phyloP scores from a whole-genome alignment of 805 yeast genomes.

The Candida nitratophila region DNA sequence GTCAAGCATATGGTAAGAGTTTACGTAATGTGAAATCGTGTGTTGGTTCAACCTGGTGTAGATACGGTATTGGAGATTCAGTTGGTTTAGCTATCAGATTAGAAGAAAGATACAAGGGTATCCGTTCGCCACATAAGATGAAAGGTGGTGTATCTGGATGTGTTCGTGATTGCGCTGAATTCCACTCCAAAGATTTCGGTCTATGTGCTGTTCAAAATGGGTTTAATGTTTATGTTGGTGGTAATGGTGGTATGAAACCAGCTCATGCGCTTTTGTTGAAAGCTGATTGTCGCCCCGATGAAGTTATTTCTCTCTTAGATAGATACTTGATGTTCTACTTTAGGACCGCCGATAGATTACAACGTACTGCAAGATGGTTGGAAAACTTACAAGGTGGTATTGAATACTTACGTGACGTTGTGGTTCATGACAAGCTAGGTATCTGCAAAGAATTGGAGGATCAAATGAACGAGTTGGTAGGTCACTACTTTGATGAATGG shows the following conservation, averaged over 20 bases:
- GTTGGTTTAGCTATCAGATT: slow-evolving; percentile 31
- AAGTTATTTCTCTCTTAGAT: slow-evolving; percentile 29
- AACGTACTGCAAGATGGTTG: slow-evolving; percentile 33
- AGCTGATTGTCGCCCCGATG: slow-evolving; percentile 28
- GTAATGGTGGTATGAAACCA: slow-evolving; percentile 34
- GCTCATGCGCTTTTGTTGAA: slow-evolving; percentile 29
- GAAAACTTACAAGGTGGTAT: slow-evolving; percentile 30
- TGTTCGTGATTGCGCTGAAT: slow-evolving; percentile 32
- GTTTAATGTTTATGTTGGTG: slow-evolving; percentile 30
- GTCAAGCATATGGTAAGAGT: slow-evolving; percentile 32
- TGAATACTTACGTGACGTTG: slow-evolving; percentile 26
- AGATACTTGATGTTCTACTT: slow-evolving; percentile 32
- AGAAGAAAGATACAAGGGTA: slow-evolving; percentile 31
- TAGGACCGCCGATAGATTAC: slow-evolving; percentile 30
- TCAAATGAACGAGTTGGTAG: slow-evolving; percentile 27
- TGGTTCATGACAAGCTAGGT: slow-evolving; percentile 29
- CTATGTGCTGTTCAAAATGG: slow-evolving; percentile 31
- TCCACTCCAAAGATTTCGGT: slow-evolving; percentile 31
- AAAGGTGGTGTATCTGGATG: slow-evolving; percentile 34
- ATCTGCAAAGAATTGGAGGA: slow-evolving; percentile 26
- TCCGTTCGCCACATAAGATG: slow-evolving; percentile 30
- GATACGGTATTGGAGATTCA: slow-evolving; percentile 32
- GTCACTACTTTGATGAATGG: slow-evolving; percentile 31
- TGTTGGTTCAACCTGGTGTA: slow-evolving; percentile 33
- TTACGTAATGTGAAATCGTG: slow-evolving; percentile 31